Percentiles rank a stretch among this genome's conserved stretches.
These are phyloP conservation scores for Metarhizium sp. DNA, from an alignment of 2,329 filamentous ascomycete genomes.

Conservation along the genomic window DNA sequence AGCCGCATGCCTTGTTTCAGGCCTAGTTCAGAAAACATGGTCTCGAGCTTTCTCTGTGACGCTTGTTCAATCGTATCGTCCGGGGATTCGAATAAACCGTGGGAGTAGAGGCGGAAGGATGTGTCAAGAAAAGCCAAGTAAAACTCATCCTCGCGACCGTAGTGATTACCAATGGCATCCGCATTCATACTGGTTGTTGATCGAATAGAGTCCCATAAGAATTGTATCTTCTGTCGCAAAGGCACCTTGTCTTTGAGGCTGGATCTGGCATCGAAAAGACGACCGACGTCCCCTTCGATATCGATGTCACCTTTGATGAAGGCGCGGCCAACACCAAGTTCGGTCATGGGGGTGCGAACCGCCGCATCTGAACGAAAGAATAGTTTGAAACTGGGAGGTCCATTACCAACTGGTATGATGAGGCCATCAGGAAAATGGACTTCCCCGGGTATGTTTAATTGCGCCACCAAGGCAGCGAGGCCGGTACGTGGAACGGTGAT, in stretches of 20 bases:
- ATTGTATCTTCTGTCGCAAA: conserved; percentile 1
- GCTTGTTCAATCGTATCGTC: not conserved
- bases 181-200: not conserved
- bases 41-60: not conserved
- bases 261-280: not conserved
- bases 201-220: not conserved
- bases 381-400: too few relatives aligned
- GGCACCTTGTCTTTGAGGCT: conserved; percentile 1
- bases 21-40: conserved; percentile 2
- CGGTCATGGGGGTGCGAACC: not conserved
- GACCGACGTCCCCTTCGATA: not conserved
- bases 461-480: too few relatives aligned
- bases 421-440: too few relatives aligned
- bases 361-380: too few relatives aligned
- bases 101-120: not conserved
- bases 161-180: not conserved
- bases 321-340: not conserved
- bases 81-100: not conserved
- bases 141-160: not conserved
- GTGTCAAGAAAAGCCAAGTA: conserved; percentile 1
- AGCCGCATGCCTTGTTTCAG: too few relatives aligned
- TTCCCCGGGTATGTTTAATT: too few relatives aligned
- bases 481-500: too few relatives aligned
- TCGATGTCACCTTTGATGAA: conserved; percentile 4
- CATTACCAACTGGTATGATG: too few relatives aligned